These are phyloP conservation scores for Candida ulmi DNA, from an alignment of 805 yeast genomes.

Conservation along the genomic window DNA sequence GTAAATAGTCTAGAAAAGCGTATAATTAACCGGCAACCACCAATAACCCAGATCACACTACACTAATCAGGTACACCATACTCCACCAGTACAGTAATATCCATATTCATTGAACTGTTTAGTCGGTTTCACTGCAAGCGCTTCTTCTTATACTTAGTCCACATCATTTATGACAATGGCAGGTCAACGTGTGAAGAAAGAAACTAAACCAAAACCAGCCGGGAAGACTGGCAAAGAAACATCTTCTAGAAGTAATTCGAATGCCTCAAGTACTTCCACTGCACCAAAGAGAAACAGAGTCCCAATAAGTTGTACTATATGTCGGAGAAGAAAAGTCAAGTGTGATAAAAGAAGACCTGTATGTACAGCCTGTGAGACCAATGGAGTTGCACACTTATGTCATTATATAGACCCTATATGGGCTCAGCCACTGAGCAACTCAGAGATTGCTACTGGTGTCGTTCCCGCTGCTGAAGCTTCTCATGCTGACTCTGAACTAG, in stretches of 20 bases:
- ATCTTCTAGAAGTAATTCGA: neutral
- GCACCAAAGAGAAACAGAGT: conserved; percentile 37
- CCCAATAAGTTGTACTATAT: conserved; percentile 41
- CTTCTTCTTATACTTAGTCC: too few species aligned
- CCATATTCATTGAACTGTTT: too few species aligned
- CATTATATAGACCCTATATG: conserved; percentile 55
- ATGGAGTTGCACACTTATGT: conserved; percentile 53
- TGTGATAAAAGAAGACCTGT: conserved; percentile 49
- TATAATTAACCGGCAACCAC: too few species aligned
- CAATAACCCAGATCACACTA: too few species aligned
- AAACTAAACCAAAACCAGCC: neutral
- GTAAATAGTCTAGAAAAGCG: too few species aligned
- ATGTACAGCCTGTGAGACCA: conserved; percentile 50
- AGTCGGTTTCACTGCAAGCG: too few species aligned
- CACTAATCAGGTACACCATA: too few species aligned
- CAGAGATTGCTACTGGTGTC: conserved; percentile 28
- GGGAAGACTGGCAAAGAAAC: neutral
- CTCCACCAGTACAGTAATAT: too few species aligned
- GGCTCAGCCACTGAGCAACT: conserved; percentile 42
- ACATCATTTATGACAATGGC: too few species aligned
- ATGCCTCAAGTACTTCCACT: too few species aligned
- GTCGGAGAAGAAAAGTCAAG: conserved; percentile 45
- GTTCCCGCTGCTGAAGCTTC: conserved; percentile 36
- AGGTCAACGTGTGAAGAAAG: too few species aligned
- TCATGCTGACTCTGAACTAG: conserved; percentile 32